Evolutionary conservation across 306 rosid species (phyloP), one percentile per base, ranked within the genome.

Genomic region (Vigna unguiculata): DNA sequence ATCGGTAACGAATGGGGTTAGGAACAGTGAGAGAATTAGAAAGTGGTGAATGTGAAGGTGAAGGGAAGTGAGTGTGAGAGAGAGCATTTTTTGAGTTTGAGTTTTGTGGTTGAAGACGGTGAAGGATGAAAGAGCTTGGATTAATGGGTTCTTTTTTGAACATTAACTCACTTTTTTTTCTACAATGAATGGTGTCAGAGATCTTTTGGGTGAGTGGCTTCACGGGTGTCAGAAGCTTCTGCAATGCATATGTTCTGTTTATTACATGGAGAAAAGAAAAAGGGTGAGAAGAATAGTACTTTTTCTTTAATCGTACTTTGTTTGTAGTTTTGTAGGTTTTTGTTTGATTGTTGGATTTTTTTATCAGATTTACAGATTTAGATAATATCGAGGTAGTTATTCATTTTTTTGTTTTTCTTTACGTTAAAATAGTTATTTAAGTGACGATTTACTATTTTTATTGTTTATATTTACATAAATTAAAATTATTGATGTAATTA

Each of bases 11-110:
- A 34, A 30, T 34, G 63, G 6, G 17, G 71, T 19, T 55, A 14
- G 1, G 7, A 30, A 55, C 13, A 32, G 19, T 58, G 79, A 15
- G 19, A 80, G 2, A 0, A 60, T n/a, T 11, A 85, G 34, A 62
- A 80, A 13, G n/a, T n/a, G n/a, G n/a, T n/a, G n/a, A 10, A 71
- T 46, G 16, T 28, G 49, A 25, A 48, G n/a, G 12, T 21, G 24
- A 30, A 28, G 12, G 61, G 15, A 30, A 30, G 25, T 12, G 38
- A 54, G 13, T 1, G 25, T 6, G 16, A 13, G 58, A 17, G 67
- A 36, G n/a, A 68, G 84, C 93, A 87, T 90, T 75, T n/a, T n/a
- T 61, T 32, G 45, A 22, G 62, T 22, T 58, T 11, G n/a, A 4
- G 15, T 43, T 3, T 43, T 43, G 48, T 43, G 9, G 0, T 12